These are phyloP conservation scores for Syncephalastrum monosporum DNA, from an alignment of 371 early-diverging fungal species.

Conservation along the genomic window DNA sequence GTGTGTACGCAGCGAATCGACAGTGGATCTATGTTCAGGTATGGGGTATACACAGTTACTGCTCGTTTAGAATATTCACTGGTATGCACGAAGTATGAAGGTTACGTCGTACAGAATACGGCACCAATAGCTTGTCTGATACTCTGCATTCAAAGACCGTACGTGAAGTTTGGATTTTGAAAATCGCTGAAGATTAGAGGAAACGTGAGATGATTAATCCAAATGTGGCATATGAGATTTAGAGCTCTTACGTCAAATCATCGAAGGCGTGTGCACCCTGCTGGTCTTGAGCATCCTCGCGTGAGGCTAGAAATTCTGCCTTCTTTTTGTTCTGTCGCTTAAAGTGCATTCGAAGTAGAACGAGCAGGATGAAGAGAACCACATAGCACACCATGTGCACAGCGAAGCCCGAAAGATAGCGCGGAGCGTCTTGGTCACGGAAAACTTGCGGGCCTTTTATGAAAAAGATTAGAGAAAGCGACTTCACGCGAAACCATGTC, in stretches of 20 bases:
- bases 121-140: too few species aligned
- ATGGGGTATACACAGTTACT: too few species aligned
- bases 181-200: conserved; percentile 4
- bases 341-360: conserved; percentile 14
- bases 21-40: too few species aligned
- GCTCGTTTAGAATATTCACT: too few species aligned
- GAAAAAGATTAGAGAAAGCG: neutral
- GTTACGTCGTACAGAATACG: too few species aligned
- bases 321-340: conserved; percentile 20
- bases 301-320: conserved; percentile 9
- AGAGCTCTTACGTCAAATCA: conserved; percentile 13
- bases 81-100: too few species aligned
- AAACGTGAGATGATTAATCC: too few species aligned
- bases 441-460: conserved; percentile 26
- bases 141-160: too few species aligned
- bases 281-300: conserved; percentile 4
- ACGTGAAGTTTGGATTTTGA: conserved; percentile 19
- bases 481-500: too few species aligned
- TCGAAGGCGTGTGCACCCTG: conserved; percentile 18
- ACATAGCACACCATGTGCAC: conserved; percentile 25
- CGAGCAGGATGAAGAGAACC: conserved; percentile 8
- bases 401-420: conserved; percentile 23
- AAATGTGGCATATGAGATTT: too few species aligned
- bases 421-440: conserved; percentile 19
- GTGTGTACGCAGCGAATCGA: too few species aligned